phyloP scores from a whole-genome alignment of 257 asterid genomes.

The Solanum megistacrolobum region DNA sequence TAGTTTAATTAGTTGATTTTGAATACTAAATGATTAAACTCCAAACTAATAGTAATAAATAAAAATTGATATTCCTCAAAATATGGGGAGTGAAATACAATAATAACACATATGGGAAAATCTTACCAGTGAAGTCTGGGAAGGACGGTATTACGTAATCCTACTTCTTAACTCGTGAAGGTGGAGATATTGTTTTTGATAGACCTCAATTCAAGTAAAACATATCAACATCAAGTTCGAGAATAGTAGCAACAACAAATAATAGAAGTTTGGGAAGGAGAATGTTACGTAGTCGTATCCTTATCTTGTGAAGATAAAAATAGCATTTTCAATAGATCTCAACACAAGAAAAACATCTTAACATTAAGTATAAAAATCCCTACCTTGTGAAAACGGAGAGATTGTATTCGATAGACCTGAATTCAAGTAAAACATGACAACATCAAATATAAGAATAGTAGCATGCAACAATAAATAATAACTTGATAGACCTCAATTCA shows the following conservation, averaged over 20 bases:
- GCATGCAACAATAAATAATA: background rate
- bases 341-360: background rate
- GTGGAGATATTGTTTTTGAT: background rate
- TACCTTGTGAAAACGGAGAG: background rate
- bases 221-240: background rate
- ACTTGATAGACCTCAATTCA: too few relatives aligned
- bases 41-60: background rate
- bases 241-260: background rate
- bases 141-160: background rate
- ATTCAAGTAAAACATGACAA: background rate
- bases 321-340: too few relatives aligned
- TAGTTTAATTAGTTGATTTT: background rate
- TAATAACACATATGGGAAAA: background rate
- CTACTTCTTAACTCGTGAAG: background rate
- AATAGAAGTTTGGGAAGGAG: background rate
- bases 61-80: background rate
- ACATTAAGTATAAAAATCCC: background rate
- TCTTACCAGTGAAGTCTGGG: background rate
- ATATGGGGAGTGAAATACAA: background rate
- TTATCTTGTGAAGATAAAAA: background rate
- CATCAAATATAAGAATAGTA: background rate
- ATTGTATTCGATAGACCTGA: too few relatives aligned
- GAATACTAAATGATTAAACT: background rate
- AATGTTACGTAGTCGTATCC: background rate
- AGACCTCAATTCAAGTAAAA: background rate